Conservation (phyloP, 352 stramenopile species). For the Phytophthora syringae region DNA sequence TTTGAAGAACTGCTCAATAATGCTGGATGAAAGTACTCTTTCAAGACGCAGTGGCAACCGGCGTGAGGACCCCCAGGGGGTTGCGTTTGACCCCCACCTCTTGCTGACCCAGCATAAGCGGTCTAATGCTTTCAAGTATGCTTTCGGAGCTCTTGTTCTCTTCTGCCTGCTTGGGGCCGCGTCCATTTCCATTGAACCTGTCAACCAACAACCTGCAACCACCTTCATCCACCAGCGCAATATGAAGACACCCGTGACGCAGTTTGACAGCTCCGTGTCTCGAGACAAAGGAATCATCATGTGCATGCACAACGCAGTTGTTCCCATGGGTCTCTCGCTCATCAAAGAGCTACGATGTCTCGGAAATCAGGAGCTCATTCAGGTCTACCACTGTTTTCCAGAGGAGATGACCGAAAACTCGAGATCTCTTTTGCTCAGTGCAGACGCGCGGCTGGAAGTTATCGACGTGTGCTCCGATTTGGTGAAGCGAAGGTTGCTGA, state of each 20-base stretch:
- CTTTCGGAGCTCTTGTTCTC: no score
- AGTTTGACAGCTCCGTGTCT: not conserved
- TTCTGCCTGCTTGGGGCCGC: no score
- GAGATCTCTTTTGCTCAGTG: slow-evolving; percentile 11
- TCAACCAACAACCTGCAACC: not conserved
- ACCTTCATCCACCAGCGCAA: not conserved
- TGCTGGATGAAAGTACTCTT: no score
- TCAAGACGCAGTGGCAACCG: no score
- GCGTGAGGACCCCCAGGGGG: no score
- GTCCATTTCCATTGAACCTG: no score
- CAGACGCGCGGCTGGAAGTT: slow-evolving; percentile 30
- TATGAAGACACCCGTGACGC: not conserved
- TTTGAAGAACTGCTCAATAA: no score
- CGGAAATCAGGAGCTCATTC: slow-evolving; percentile 9
- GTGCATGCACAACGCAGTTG: slow-evolving; percentile 9
- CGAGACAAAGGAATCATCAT: slow-evolving; percentile 16
- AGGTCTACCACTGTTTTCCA: slow-evolving; percentile 11
- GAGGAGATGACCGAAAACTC: slow-evolving; percentile 28
- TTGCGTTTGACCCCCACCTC: not conserved
- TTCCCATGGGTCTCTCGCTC: slow-evolving; percentile 10
- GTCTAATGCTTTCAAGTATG: no score
- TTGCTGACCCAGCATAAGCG: no score
- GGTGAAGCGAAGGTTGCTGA: slow-evolving; percentile 3
- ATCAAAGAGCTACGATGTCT: slow-evolving; percentile 8
- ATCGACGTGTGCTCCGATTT: slow-evolving; percentile 37